Evolutionary conservation across 805 yeast species (phyloP).

Genomic region (Ogataea corticis): DNA sequence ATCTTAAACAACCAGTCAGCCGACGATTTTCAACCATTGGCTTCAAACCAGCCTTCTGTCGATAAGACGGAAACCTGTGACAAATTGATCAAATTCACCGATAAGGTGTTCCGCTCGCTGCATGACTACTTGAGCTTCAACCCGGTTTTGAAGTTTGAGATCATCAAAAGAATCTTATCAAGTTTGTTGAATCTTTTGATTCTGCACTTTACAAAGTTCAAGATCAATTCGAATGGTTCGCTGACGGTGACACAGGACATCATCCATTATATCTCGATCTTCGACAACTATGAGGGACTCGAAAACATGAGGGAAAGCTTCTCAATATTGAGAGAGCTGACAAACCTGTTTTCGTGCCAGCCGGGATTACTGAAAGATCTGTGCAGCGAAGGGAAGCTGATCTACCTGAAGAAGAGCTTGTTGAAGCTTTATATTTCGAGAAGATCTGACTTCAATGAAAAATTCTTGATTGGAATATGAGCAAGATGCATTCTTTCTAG

Average conservation of each 20-base stretch:
- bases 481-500: neutral
- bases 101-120: slow-evolving; percentile 35
- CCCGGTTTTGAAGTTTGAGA: slow-evolving; percentile 22
- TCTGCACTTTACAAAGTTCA: slow-evolving; percentile 72
- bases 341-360: slow-evolving; percentile 82
- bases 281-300: slow-evolving; percentile 22
- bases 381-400: slow-evolving; percentile 78
- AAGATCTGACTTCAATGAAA: slow-evolving; percentile 66
- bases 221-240: slow-evolving; percentile 82
- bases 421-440: slow-evolving; percentile 66
- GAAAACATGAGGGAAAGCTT: slow-evolving; percentile 54
- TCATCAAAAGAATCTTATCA: slow-evolving; percentile 24
- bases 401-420: slow-evolving; percentile 59
- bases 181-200: slow-evolving; percentile 52
- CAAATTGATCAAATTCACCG: slow-evolving; percentile 51
- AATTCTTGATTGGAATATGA: slow-evolving; percentile 36
- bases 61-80: slow-evolving; percentile 75
- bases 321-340: slow-evolving; percentile 67
- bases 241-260: slow-evolving; percentile 79
- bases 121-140: slow-evolving; percentile 38
- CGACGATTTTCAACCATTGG: slow-evolving; percentile 57
- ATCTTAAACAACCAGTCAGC: slow-evolving; percentile 61
- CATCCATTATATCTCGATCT: slow-evolving; percentile 60
- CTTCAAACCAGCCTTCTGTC: slow-evolving; percentile 18
- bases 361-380: slow-evolving; percentile 76